A percentile compares a stretch with the other conserved stretches of the same genome.
Evolutionary conservation across 2,329 filamentous ascomycete species (phyloP).

Genomic region (Claviceps pazoutovae): DNA sequence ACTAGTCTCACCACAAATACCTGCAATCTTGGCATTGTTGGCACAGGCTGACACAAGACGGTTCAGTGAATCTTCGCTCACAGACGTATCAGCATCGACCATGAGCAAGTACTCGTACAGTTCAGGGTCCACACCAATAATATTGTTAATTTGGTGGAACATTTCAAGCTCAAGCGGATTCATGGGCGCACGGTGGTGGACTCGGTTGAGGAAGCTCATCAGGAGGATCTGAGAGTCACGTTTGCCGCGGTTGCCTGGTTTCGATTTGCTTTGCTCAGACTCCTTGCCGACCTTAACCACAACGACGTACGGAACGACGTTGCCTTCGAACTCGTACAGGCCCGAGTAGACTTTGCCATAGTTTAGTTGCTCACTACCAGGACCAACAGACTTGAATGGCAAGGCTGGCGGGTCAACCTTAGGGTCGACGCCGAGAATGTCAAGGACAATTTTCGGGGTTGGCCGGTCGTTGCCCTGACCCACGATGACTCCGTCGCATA

Average conservation of each 20-base stretch:
- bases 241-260: conserved; percentile 96
- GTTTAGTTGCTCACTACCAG: conserved; percentile 84
- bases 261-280: conserved; percentile 78
- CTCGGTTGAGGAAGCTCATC: conserved; percentile 95
- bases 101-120: conserved; percentile 95
- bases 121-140: conserved; percentile 94
- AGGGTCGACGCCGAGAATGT: conserved; percentile 92
- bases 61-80: conserved; percentile 83
- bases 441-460: conserved; percentile 92
- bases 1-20: conserved; percentile 94
- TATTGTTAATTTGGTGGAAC: conserved; percentile 98
- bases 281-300: conserved; percentile 96
- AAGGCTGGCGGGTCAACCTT: conserved; percentile 91
- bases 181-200: conserved; percentile 90
- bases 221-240: conserved; percentile 93
- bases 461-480: conserved; percentile 92
- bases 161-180: conserved; percentile 92
- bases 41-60: conserved; percentile 83
- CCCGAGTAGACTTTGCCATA: conserved; percentile 98
- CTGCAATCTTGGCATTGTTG: conserved; percentile 89
- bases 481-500: conserved; percentile 95
- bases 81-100: conserved; percentile 95
- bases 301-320: conserved; percentile 91
- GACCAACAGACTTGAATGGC: conserved; percentile 84
- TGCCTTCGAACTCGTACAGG: conserved; percentile 93